Percentiles rank a stretch among this genome's conserved stretches.
Evolutionary conservation across 768 basidiomycete species (phyloP).

Genomic region (Ephemerocybe angulata): DNA sequence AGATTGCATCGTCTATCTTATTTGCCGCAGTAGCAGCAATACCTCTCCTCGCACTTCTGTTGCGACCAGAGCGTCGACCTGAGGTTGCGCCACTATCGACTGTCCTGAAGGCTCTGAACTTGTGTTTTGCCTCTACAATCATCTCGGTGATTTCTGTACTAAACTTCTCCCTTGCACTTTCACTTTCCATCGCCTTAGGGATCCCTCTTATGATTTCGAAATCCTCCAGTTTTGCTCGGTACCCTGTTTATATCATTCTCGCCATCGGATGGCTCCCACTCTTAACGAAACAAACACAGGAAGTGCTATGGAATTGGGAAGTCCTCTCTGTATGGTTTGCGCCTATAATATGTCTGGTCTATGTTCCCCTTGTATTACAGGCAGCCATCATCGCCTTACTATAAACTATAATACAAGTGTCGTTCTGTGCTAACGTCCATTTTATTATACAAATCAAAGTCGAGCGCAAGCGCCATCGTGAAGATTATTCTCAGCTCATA

Average conservation of each 20-base stretch:
- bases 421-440: slow-evolving; percentile 5
- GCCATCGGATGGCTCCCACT: slow-evolving; percentile 59
- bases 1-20: slow-evolving; percentile 7
- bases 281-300: slow-evolving; percentile 39
- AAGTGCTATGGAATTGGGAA: slow-evolving; percentile 74
- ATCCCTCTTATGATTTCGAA: slow-evolving; percentile 53
- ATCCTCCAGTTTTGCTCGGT: slow-evolving; percentile 25
- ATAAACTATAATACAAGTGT: not conserved
- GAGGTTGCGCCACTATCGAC: slow-evolving; percentile 38
- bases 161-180: slow-evolving; percentile 86
- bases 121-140: slow-evolving; percentile 81
- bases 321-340: slow-evolving; percentile 79
- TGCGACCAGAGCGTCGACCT: slow-evolving; percentile 20
- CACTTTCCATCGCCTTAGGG: slow-evolving; percentile 61
- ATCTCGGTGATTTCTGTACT: slow-evolving; percentile 83
- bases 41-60: slow-evolving; percentile 30
- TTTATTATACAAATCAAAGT: slow-evolving; percentile 7
- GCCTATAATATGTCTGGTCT: slow-evolving; percentile 78
- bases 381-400: slow-evolving; percentile 53
- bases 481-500: slow-evolving; percentile 11
- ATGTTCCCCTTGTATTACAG: slow-evolving; percentile 70
- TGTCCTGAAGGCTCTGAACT: slow-evolving; percentile 68
- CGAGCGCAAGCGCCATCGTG: too few relatives aligned
- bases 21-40: slow-evolving; percentile 21
- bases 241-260: slow-evolving; percentile 41